Conservation (phyloP, 345 rosid genomes). For the Aquilaria malaccensis region DNA sequence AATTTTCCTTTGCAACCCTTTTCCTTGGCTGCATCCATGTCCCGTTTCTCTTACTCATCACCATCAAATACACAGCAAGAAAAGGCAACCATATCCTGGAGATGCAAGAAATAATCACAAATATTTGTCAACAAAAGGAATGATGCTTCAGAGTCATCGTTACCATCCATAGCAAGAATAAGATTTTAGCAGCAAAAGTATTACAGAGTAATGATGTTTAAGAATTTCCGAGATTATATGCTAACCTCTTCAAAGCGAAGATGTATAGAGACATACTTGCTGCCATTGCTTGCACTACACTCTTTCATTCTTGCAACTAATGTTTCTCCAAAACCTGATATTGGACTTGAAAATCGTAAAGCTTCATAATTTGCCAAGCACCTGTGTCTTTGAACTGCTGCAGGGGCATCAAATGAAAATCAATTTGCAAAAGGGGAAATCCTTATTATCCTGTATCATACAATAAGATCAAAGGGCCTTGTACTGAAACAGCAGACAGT, state of each 20-base stretch:
- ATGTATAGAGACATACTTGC: slow-evolving; percentile 89
- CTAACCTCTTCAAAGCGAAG: slow-evolving; percentile 99
- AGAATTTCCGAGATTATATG: not conserved
- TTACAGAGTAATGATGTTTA: not conserved
- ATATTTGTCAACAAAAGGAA: slow-evolving; percentile 6
- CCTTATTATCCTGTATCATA: slow-evolving; percentile 70
- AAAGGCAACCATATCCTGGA: slow-evolving; percentile 99
- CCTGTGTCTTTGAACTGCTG: slow-evolving; percentile 83
- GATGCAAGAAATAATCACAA: not conserved
- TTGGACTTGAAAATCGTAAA: slow-evolving; percentile 64
- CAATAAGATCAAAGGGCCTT: slow-evolving; percentile 10
- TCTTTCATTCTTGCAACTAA: slow-evolving; percentile 97
- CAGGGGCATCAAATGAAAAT: slow-evolving; percentile 92
- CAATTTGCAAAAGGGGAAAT: slow-evolving; percentile 99
- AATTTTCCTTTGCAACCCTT: slow-evolving; percentile 98
- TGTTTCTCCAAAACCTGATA: slow-evolving; percentile 66
- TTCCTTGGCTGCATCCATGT: slow-evolving; percentile 95
- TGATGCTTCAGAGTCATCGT: not conserved
- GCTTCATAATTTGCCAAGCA: slow-evolving; percentile 96
- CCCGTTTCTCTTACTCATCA: slow-evolving; percentile 71
- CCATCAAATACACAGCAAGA: slow-evolving; percentile 99
- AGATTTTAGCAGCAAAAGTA: not conserved
- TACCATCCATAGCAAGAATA: not conserved
- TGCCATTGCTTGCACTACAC: slow-evolving; percentile 67
- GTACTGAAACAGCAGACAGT: not conserved